phyloP scores from a whole-genome alignment of 1,284 basidiomycete genomes.

The Kwoniella shivajii region DNA sequence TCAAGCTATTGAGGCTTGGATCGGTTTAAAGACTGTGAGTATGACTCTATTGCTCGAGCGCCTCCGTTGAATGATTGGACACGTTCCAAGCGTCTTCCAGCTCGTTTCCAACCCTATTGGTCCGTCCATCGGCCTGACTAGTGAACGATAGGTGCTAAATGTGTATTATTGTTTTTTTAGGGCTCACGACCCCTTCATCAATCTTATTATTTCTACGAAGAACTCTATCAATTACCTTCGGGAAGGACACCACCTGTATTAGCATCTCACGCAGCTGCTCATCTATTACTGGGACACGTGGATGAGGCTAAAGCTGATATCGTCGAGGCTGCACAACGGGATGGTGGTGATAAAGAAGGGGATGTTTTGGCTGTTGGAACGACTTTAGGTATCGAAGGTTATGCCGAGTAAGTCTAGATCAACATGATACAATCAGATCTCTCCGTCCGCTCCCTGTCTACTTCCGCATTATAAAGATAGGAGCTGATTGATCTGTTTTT shows the following conservation, averaged over 20 bases:
- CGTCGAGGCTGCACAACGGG: conserved; percentile 68
- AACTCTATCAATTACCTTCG: conserved; percentile 84
- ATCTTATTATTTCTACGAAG: conserved; percentile 85
- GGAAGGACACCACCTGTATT: conserved; percentile 69
- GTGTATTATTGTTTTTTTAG: conserved; percentile 49
- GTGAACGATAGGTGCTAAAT: not conserved
- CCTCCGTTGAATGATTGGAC: not conserved
- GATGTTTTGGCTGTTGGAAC: conserved; percentile 74
- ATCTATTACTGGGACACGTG: conserved; percentile 77
- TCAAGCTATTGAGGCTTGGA: conserved; percentile 84
- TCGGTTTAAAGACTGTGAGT: conserved; percentile 77
- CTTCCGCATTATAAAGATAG: not conserved
- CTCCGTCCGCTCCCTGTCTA: not conserved
- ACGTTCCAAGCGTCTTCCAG: no score
- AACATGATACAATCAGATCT: no score
- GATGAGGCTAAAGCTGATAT: conserved; percentile 81
- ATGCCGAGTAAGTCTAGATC: conserved; percentile 65
- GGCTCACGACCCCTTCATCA: conserved; percentile 56
- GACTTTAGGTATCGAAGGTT: conserved; percentile 61
- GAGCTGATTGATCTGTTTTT: not conserved
- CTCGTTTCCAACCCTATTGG: no score
- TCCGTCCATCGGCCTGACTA: no score
- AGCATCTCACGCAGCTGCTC: conserved; percentile 78
- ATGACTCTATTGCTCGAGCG: not conserved
- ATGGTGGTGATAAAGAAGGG: conserved; percentile 59